These are phyloP conservation scores for Euphorbia schlechtendalii DNA, from an alignment of 441 rosid genomes.

Conservation along the genomic window DNA sequence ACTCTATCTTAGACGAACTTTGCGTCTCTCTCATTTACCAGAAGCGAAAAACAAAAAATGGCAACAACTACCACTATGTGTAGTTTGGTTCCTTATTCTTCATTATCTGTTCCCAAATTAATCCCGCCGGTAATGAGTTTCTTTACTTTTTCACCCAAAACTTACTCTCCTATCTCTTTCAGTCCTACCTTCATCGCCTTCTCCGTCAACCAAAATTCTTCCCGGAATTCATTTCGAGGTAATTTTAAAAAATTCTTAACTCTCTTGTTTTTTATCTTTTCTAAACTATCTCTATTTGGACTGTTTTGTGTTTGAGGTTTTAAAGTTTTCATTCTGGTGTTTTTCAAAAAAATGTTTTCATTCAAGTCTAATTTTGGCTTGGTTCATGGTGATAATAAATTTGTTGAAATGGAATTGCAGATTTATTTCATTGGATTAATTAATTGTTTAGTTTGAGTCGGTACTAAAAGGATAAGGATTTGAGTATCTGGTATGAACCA, in stretches of 20 bases:
- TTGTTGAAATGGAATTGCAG: not conserved
- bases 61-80: conserved; percentile 23
- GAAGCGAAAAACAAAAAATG: conserved; percentile 25
- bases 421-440: not conserved
- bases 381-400: not conserved
- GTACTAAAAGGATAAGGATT: not conserved
- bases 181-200: conserved; percentile 27
- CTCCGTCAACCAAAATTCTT: conserved; percentile 29
- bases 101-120: conserved; percentile 24
- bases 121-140: conserved; percentile 19
- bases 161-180: conserved; percentile 19
- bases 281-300: no score
- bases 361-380: not conserved
- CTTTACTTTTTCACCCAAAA: conserved; percentile 34
- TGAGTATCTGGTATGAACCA: not conserved
- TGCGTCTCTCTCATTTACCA: not conserved
- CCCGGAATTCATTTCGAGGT: conserved; percentile 43
- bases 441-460: not conserved
- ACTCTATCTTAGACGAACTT: not conserved
- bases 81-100: conserved; percentile 19
- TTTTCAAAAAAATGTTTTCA: no score
- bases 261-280: no score
- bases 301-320: conserved; percentile 6
- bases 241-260: no score
- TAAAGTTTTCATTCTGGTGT: not conserved